Base-by-base conservation (phyloP, 257 asterid species). In the Rubia yunnanensis region DNA sequence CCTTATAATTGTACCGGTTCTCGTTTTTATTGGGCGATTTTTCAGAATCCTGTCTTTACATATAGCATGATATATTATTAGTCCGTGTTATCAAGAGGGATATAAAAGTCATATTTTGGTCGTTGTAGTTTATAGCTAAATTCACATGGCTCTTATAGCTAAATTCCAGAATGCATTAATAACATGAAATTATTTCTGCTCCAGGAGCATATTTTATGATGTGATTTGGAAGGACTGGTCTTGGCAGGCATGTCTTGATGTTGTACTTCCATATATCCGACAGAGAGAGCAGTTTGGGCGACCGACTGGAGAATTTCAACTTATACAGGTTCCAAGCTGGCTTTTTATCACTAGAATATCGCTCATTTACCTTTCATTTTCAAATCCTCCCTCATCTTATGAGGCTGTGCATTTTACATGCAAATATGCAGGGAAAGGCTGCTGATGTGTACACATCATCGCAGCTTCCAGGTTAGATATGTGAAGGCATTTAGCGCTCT, bases 171-270 rank as follows among this genome's bases (percentile, higher is more conserved):
- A 63, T 41, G 22, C 58, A 32, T 64, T 69, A 70, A 23, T 60
- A 15, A 27, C 65, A 46, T 65, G 68, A 14, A 7, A 26, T 66
- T 64, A 39, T 70, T 64, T 76, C 70, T 79, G 74, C 69, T 67
- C 66, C 89, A 94, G 99, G 99, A 71, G 97, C 88, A 71, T 94
- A 94, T 80, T 97, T 94, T 58, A 82, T 94, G 99, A 83, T 94
- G 96, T 94, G 97, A 94, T 77, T 79, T 94, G 66, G 99, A 94
- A 85, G 90, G 99, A 73, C 96, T 94, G 22, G 99, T 94, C 71
- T 82, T 90, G 79, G 99, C 99, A 90, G 72, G 91, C 97, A 34
- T 94, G 89, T 73, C 97, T 94, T 28, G 97, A 94, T 77, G 91
- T 80, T 57, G 96, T 85, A 73, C 95, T 94, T 64, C 99, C 99